phyloP scores from a whole-genome alignment of 768 basidiomycete species.

The Leccinellum luteum region DNA sequence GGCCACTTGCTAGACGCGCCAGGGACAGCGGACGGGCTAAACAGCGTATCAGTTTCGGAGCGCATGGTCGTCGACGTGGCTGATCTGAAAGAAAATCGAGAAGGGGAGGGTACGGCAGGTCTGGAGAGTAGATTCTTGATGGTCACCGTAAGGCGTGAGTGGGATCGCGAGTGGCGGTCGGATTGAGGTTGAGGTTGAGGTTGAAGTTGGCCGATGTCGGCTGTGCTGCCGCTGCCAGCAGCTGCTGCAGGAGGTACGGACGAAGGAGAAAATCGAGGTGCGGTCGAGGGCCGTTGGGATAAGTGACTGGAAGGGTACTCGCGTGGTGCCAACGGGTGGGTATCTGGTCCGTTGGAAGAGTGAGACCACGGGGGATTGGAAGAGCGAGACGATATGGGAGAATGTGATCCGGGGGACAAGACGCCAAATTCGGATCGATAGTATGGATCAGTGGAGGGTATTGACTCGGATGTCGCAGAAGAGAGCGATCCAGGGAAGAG shows the following conservation, averaged over 20 bases:
- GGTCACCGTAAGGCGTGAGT: conserved; percentile 22
- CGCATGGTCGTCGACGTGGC: background rate
- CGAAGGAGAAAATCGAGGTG: conserved; percentile 2
- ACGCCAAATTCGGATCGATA: conserved; percentile 18
- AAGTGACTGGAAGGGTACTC: background rate
- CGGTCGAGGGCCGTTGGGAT: conserved; percentile 19
- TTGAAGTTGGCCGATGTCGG: background rate
- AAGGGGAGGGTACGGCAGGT: conserved; percentile 24
- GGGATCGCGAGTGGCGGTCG: conserved; percentile 12
- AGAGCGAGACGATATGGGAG: conserved; percentile 15
- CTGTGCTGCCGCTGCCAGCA: background rate
- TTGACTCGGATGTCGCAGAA: conserved; percentile 27
- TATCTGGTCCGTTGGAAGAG: conserved; percentile 21
- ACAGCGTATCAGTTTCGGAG: conserved; percentile 10
- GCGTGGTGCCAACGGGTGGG: conserved; percentile 3
- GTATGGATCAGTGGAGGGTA: conserved; percentile 8
- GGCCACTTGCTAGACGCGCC: conserved; percentile 7
- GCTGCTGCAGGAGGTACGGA: background rate
- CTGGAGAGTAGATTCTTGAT: conserved; percentile 39
- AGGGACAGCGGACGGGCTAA: conserved; percentile 10
- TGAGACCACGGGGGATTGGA: conserved; percentile 17
- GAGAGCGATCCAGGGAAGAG: conserved; percentile 20
- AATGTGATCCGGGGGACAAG: conserved; percentile 8
- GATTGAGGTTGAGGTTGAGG: background rate
- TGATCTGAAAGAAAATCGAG: conserved; percentile 23